Evolutionary conservation across 1,139 yeast genomes (phyloP), one percentile per base, ranked within the genome.

Genomic region (Yamadazyma taylorii): DNA sequence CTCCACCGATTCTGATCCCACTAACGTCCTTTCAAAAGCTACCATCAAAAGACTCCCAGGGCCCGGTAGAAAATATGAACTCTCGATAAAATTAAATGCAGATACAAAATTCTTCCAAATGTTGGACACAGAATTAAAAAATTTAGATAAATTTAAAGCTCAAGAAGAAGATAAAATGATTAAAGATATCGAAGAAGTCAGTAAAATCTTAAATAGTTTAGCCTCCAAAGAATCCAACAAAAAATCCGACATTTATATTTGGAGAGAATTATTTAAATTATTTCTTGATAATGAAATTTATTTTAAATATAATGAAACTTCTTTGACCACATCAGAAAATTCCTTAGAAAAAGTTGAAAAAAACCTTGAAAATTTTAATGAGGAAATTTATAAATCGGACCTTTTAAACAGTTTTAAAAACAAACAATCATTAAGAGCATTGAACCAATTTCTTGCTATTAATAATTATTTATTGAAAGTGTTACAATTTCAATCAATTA

Each of bases 241-340:
- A 43, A 69, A 65, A 40, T 63, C 75, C 0, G 90, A 83, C 50
- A 62, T 83, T 58, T 81, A 80, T 50, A 67, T 68, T n/a, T 84
- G 92, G 92, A 63, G 90, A 43, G 79, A 81, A 50, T 65, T 84
- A 10, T 83, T 84, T 59, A 75, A 73, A 47, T 60, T 75, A 17
- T 84, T 82, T 50, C 67, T 83, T 35, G 89, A 83, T 48, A 72
- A 79, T 21, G 85, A 83, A 47, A 76, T 84, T 17, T 83, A 79
- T 45, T 78, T 80, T 57, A 75, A 75, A 38, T 75, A 78, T 27
- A 69, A 76, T 46, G 84, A 80, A 45, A 50, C 65, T 1, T 41
- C 53, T 3, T 53, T 60, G 23, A 55, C 63, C 24, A 62, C 73
- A 3, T 73, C 78, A 24, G 75, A 69, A 38, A 55, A 66, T 33